phyloP scores from a whole-genome alignment of 2,329 filamentous ascomycete species.

The Dactylonectria estremocensis region DNA sequence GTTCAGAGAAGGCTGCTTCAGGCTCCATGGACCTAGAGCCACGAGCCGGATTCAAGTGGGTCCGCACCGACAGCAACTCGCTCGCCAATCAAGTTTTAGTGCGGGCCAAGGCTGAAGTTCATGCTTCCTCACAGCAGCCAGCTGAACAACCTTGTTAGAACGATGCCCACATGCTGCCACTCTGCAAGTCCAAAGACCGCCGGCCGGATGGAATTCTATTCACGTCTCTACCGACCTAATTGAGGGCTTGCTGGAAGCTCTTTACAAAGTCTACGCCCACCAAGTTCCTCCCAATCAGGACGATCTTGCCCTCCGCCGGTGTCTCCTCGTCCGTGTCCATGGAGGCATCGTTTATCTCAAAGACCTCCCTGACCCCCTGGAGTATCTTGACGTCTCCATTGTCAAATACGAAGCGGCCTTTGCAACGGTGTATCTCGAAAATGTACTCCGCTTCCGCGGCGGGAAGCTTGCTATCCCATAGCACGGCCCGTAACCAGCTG shows the following conservation, averaged over 20 bases:
- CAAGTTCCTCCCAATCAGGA: conserved; percentile 74
- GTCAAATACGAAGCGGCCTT: conserved; percentile 80
- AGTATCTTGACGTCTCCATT: conserved; percentile 81
- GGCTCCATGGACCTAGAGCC: conserved; percentile 42
- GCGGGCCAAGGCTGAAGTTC: conserved; percentile 41
- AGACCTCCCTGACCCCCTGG: conserved; percentile 93
- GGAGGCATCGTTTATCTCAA: conserved; percentile 84
- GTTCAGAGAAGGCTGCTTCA: conserved; percentile 48
- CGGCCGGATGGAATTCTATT: conserved; percentile 2
- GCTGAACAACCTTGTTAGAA: not conserved
- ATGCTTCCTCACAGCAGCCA: conserved; percentile 14
- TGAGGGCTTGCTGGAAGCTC: conserved; percentile 56
- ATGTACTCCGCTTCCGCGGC: conserved; percentile 51
- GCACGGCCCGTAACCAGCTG: conserved; percentile 83
- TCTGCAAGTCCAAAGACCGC: not conserved
- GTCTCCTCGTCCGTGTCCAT: conserved; percentile 51
- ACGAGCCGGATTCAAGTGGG: conserved; percentile 58
- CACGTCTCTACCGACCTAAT: conserved; percentile 25
- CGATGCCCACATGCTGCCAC: not conserved
- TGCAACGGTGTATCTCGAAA: conserved; percentile 91
- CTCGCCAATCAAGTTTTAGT: conserved; percentile 49
- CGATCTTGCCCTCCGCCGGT: conserved; percentile 68
- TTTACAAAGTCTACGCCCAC: conserved; percentile 65
- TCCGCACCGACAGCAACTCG: conserved; percentile 52
- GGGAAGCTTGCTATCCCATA: conserved; percentile 85